These are phyloP conservation scores for Talaromyces verruculosus DNA, from an alignment of 2,329 filamentous ascomycete species.

Conservation along the genomic window DNA sequence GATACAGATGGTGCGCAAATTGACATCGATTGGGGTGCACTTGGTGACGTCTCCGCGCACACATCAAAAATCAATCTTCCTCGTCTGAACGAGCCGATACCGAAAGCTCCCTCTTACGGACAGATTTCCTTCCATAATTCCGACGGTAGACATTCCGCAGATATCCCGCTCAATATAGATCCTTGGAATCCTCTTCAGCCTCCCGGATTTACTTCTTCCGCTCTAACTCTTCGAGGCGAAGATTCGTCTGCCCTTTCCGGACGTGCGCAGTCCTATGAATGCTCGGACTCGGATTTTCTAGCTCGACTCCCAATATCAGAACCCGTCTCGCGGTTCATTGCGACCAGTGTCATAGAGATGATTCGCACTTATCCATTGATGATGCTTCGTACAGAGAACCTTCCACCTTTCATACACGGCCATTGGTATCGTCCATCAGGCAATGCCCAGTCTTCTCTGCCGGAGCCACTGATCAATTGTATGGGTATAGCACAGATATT, in stretches of 20 bases:
- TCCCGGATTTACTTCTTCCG: not conserved
- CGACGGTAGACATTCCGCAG: not conserved
- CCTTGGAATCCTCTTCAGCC: not conserved
- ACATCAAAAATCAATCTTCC: not conserved
- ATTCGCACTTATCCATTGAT: constrained; percentile 6
- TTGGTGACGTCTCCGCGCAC: not conserved
- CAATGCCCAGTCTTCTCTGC: not conserved
- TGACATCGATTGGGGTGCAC: not conserved
- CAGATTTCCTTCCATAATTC: too few species aligned
- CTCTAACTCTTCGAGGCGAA: not conserved
- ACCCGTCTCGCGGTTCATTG: not conserved
- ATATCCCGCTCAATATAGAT: not conserved
- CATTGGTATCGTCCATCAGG: not conserved
- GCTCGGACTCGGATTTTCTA: not conserved
- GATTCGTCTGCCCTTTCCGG: not conserved
- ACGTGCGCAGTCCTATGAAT: not conserved
- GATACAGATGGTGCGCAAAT: not conserved
- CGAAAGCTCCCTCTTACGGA: too few species aligned
- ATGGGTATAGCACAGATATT: constrained; percentile 14
- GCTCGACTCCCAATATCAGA: constrained; percentile 8
- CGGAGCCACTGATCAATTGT: constrained; percentile 5
- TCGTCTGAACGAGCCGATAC: not conserved
- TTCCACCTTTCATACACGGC: constrained; percentile 15
- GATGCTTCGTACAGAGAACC: constrained; percentile 12
- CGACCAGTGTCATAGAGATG: constrained; percentile 5